A percentile compares a stretch with the other conserved stretches of the same genome.
Conservation (phyloP, 2,329 filamentous ascomycete species). For the Xylariaceae sp. region DNA sequence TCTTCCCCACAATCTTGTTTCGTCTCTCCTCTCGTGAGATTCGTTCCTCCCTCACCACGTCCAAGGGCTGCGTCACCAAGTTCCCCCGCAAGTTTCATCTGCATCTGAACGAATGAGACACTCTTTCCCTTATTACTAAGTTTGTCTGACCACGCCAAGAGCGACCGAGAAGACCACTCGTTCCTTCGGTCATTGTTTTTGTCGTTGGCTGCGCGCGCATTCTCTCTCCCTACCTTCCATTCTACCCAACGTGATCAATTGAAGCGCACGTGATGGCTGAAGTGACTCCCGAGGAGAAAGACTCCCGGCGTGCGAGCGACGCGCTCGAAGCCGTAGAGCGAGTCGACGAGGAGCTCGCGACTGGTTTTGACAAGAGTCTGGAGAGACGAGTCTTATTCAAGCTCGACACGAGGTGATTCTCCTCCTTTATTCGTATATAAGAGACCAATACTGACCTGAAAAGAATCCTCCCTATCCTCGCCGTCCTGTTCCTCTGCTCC, state of each 20-base stretch:
- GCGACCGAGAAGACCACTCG: too few species aligned
- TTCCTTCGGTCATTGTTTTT: not conserved
- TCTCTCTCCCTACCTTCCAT: not conserved
- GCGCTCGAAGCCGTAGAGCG: not conserved
- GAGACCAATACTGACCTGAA: conserved; percentile 30
- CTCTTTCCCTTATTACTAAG: too few species aligned
- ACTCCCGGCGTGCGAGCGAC: not conserved
- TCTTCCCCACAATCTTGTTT: too few species aligned
- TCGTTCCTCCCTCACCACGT: too few species aligned
- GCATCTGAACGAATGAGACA: too few species aligned
- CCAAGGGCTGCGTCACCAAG: too few species aligned
- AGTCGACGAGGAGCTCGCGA: not conserved
- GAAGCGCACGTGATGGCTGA: not conserved
- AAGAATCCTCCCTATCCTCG: conserved; percentile 58
- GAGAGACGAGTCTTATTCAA: not conserved
- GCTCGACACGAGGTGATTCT: not conserved
- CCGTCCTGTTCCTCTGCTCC: conserved; percentile 60
- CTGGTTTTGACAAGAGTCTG: not conserved
- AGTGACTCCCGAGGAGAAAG: not conserved
- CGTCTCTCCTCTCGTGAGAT: too few species aligned
- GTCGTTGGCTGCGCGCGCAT: not conserved
- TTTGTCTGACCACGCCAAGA: too few species aligned
- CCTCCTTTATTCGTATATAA: not conserved
- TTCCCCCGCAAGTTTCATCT: too few species aligned
- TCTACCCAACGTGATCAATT: not conserved